These are phyloP conservation scores for Cordyceps tenuipes DNA, from an alignment of 2,329 filamentous ascomycete genomes.

Conservation along the genomic window DNA sequence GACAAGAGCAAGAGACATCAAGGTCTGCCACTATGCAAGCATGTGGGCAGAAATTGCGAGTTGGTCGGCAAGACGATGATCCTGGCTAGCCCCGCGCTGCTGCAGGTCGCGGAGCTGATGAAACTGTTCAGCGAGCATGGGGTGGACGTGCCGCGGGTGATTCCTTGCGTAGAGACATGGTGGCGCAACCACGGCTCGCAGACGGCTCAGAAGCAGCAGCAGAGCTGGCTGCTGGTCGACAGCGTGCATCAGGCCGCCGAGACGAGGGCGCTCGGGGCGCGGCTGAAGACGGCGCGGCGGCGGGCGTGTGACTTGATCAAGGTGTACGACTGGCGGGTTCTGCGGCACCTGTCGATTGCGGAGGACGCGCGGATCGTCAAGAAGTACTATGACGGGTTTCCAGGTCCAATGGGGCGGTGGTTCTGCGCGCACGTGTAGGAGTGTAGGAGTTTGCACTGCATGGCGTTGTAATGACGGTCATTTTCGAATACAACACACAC, in stretches of 20 bases:
- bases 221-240: conserved; percentile 32
- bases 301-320: conserved; percentile 28
- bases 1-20: neutral
- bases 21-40: neutral
- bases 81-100: neutral
- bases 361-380: conserved; percentile 26
- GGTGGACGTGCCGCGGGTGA: conserved; percentile 21
- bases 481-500: neutral
- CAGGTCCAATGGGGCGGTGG: conserved; percentile 36
- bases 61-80: neutral
- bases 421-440: conserved; percentile 33
- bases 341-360: conserved; percentile 31
- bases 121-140: conserved; percentile 34
- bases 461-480: neutral
- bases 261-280: conserved; percentile 25
- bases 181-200: neutral
- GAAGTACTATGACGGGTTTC: conserved; percentile 27
- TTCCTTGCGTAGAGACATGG: conserved; percentile 30
- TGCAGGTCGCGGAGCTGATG: neutral
- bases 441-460: neutral
- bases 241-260: conserved; percentile 22
- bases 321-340: conserved; percentile 40
- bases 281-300: conserved; percentile 24
- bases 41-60: neutral
- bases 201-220: neutral